Conservation (phyloP, 2,329 filamentous ascomycete species). For the Cladosporium colombiae region DNA sequence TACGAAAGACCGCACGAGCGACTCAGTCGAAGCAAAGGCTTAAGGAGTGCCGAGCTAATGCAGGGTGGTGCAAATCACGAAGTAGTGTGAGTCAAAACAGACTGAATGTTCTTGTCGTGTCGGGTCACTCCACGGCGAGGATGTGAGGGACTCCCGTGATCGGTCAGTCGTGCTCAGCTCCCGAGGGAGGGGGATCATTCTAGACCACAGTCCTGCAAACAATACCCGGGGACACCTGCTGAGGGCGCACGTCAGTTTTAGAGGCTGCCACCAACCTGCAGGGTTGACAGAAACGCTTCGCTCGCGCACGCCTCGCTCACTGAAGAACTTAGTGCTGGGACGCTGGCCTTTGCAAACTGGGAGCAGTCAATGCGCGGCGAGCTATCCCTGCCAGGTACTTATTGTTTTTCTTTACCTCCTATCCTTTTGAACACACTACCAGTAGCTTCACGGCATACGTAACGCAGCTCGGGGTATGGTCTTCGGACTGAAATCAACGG, state of each 20-base stretch:
- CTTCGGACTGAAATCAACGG: neutral
- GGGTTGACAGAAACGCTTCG: neutral
- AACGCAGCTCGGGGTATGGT: neutral
- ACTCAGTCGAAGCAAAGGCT: neutral
- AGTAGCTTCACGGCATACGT: neutral
- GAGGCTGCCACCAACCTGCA: neutral
- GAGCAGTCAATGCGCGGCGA: neutral
- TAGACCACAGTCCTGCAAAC: neutral
- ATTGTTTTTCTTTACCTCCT: neutral
- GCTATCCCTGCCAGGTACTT: neutral
- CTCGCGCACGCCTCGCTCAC: neutral
- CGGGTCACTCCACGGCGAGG: too few relatives aligned
- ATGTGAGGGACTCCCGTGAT: too few relatives aligned
- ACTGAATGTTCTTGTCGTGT: too few relatives aligned
- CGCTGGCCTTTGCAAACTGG: neutral
- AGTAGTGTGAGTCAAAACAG: too few relatives aligned
- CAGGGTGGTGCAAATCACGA: too few relatives aligned
- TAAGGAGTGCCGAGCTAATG: neutral
- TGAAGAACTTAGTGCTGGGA: neutral
- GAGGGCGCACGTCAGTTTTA: neutral
- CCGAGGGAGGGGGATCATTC: too few relatives aligned
- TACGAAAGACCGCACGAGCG: neutral
- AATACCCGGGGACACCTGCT: neutral
- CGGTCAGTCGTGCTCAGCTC: too few relatives aligned
- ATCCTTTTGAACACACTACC: neutral